A percentile compares a stretch with the other conserved stretches of the same genome.
Evolutionary conservation across 75 land plant genomes (phyloP).

Genomic region (Azolla pinnata): DNA sequence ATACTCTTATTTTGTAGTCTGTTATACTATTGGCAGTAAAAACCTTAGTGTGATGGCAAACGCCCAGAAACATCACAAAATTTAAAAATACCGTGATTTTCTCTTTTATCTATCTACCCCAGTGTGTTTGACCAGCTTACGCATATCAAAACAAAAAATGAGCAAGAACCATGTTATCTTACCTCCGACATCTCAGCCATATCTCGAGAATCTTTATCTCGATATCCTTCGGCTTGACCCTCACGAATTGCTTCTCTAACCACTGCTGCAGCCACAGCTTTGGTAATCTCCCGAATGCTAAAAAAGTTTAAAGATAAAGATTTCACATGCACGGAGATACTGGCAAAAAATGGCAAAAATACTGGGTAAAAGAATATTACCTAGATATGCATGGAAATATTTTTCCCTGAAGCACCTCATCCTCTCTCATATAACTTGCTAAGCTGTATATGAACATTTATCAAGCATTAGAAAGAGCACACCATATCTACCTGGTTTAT

Average conservation of each 20-base stretch:
- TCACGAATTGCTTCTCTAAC: constrained; percentile 76
- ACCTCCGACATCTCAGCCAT: constrained; percentile 49
- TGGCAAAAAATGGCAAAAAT: background rate
- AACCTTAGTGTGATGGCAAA: too few relatives aligned
- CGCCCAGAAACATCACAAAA: too few relatives aligned
- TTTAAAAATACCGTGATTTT: too few relatives aligned
- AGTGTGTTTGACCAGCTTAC: too few relatives aligned
- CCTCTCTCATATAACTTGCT: constrained; percentile 83
- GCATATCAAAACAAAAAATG: too few relatives aligned
- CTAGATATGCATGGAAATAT: constrained; percentile 87
- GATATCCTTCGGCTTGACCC: constrained; percentile 85
- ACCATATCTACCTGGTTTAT: too few relatives aligned
- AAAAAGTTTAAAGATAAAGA: background rate
- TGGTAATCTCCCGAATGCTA: constrained; percentile 87
- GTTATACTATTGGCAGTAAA: too few relatives aligned
- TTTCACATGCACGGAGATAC: background rate
- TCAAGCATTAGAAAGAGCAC: too few relatives aligned
- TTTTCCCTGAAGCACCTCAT: constrained; percentile 61
- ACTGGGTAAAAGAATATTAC: constrained; percentile 25
- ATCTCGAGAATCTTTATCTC: constrained; percentile 60
- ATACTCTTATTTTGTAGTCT: too few relatives aligned
- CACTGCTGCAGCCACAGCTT: constrained; percentile 79
- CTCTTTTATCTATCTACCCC: too few relatives aligned
- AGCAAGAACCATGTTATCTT: too few relatives aligned
- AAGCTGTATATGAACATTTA: too few relatives aligned